Percentiles rank a stretch among this genome's conserved stretches.
These are phyloP conservation scores for Kockiozyma suomiensis DNA, from an alignment of 805 yeast genomes.

Conservation along the genomic window DNA sequence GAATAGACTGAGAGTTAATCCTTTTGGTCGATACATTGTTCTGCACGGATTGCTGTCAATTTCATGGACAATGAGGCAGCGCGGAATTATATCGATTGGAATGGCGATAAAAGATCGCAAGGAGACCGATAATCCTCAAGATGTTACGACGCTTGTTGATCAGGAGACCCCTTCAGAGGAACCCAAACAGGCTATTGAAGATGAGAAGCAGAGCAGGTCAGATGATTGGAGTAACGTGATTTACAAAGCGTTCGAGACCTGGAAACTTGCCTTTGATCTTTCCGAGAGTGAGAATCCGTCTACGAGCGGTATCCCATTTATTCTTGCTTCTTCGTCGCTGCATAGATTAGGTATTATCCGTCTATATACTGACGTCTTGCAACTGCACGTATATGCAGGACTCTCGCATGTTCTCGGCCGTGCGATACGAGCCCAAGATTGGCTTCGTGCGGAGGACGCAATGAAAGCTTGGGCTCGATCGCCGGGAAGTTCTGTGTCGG, in stretches of 20 bases:
- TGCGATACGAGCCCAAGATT: slow-evolving; percentile 29
- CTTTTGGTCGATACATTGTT: slow-evolving; percentile 44
- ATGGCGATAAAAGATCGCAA: slow-evolving; percentile 19
- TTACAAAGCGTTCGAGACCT: slow-evolving; percentile 30
- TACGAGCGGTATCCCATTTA: slow-evolving; percentile 28
- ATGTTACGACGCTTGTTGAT: neutral
- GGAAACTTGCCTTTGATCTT: slow-evolving; percentile 30
- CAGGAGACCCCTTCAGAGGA: no score
- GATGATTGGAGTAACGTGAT: slow-evolving; percentile 40
- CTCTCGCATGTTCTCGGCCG: slow-evolving; percentile 34
- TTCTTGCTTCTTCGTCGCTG: slow-evolving; percentile 37
- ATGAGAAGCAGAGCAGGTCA: neutral
- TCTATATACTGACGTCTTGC: slow-evolving; percentile 36
- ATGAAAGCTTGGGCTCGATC: slow-evolving; percentile 37
- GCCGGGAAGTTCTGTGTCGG: slow-evolving; percentile 36
- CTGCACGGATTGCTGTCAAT: slow-evolving; percentile 45
- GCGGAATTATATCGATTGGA: slow-evolving; percentile 38
- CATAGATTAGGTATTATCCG: slow-evolving; percentile 37
- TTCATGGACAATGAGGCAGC: slow-evolving; percentile 42
- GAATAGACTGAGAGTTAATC: slow-evolving; percentile 31
- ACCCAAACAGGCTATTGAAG: neutral
- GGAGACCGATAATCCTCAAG: slow-evolving; percentile 8
- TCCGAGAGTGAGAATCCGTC: slow-evolving; percentile 28
- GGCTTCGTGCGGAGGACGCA: slow-evolving; percentile 31
- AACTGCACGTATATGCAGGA: slow-evolving; percentile 35